Conservation (phyloP, 2,329 filamentous ascomycete species). For the Nothophoma quercina region DNA sequence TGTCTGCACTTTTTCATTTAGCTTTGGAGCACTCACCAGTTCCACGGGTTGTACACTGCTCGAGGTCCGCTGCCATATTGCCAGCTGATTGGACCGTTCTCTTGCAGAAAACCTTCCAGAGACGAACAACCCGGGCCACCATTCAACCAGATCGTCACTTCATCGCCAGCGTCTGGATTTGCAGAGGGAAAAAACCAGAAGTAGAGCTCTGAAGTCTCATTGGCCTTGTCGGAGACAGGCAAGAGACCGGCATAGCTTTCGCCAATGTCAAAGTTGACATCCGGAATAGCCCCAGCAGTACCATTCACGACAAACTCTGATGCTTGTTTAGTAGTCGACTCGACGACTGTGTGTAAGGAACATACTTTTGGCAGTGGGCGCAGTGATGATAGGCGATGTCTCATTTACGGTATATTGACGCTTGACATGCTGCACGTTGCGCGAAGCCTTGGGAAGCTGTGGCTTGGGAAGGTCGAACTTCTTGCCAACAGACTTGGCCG, state of each 20-base stretch:
- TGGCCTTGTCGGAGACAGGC: constrained; percentile 59
- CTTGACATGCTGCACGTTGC: constrained; percentile 28
- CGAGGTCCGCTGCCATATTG: constrained; percentile 51
- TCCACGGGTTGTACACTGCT: constrained; percentile 54
- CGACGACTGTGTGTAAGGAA: not conserved
- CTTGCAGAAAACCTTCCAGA: constrained; percentile 58
- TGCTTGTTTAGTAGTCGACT: constrained; percentile 7
- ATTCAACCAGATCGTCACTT: constrained; percentile 60
- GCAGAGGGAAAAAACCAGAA: constrained; percentile 64
- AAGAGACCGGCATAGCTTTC: constrained; percentile 58
- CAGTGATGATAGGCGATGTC: constrained; percentile 27
- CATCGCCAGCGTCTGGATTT: constrained; percentile 57
- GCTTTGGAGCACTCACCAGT: constrained; percentile 44
- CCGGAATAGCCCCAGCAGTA: constrained; percentile 54
- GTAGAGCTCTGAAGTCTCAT: constrained; percentile 57
- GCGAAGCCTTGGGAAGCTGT: constrained; percentile 31
- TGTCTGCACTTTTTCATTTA: not conserved
- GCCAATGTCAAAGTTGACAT: constrained; percentile 55
- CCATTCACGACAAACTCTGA: constrained; percentile 49
- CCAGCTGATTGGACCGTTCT: constrained; percentile 58
- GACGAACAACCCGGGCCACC: constrained; percentile 56
- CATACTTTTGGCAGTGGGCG: constrained; percentile 24
- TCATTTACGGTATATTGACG: constrained; percentile 43
- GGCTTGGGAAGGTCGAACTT: constrained; percentile 38
- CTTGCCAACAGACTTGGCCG: constrained; percentile 38